A percentile compares a stretch with the other conserved stretches of the same genome.
Evolutionary conservation across 768 basidiomycete genomes (phyloP).

Genomic region (Russula compacta): DNA sequence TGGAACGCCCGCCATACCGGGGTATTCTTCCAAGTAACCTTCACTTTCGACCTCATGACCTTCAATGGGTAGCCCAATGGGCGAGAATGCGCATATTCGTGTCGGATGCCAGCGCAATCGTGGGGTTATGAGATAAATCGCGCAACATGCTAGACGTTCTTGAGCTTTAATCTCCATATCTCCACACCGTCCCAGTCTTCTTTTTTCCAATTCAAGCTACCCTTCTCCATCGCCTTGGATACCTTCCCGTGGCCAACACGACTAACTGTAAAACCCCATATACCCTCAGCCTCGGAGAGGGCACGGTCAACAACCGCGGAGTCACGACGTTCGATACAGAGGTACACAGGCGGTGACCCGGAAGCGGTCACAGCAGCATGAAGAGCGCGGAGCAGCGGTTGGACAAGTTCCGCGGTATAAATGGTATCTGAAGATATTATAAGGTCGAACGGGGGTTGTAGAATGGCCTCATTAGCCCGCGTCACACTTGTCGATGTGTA

Average conservation of each 20-base stretch:
- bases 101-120: neutral
- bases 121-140: neutral
- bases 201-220: constrained; percentile 48
- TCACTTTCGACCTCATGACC: neutral
- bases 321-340: constrained; percentile 75
- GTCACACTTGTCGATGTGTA: neutral
- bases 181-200: constrained; percentile 78
- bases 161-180: constrained; percentile 49
- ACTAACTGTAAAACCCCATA: constrained; percentile 49
- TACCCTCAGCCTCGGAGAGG: constrained; percentile 43
- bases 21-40: neutral
- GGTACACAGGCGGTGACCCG: constrained; percentile 42
- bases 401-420: constrained; percentile 50
- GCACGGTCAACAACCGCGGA: constrained; percentile 50
- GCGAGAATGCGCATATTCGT: neutral
- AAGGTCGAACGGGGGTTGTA: constrained; percentile 59
- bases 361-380: constrained; percentile 38
- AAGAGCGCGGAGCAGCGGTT: constrained; percentile 64
- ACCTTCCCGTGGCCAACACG: constrained; percentile 54
- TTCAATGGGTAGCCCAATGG: neutral
- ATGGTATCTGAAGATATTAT: constrained; percentile 81
- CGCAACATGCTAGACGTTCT: constrained; percentile 1
- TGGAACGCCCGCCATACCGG: neutral
- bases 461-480: constrained; percentile 13
- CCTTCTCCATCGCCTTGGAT: constrained; percentile 48